A percentile compares a stretch with the other conserved stretches of the same genome.
Evolutionary conservation across 2,329 filamentous ascomycete genomes (phyloP).

Genomic region (Cercospora canescens): DNA sequence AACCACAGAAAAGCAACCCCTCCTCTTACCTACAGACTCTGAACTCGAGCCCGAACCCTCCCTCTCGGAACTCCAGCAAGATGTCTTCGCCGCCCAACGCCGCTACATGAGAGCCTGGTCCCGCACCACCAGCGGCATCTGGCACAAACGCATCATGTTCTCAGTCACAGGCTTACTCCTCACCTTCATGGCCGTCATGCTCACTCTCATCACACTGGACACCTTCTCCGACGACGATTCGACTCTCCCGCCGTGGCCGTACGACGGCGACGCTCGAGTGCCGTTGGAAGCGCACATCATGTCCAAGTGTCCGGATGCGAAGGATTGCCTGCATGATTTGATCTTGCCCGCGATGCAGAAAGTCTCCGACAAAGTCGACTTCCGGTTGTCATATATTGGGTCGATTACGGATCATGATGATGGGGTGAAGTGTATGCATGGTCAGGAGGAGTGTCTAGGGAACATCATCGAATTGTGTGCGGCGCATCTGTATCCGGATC

Average conservation of each 20-base stretch:
- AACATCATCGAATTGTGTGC: slow-evolving; percentile 95
- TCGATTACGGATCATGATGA: slow-evolving; percentile 73
- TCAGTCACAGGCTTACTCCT: slow-evolving; percentile 30
- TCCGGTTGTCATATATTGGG: slow-evolving; percentile 87
- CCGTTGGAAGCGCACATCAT: slow-evolving; percentile 94
- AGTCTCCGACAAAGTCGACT: slow-evolving; percentile 81
- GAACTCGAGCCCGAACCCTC: slow-evolving; percentile 22
- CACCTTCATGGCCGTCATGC: slow-evolving; percentile 29
- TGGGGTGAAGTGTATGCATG: slow-evolving; percentile 85
- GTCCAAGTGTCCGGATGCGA: slow-evolving; percentile 88
- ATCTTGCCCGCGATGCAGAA: slow-evolving; percentile 85
- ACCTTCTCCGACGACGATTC: slow-evolving; percentile 27
- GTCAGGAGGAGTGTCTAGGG: slow-evolving; percentile 85
- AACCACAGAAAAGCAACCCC: slow-evolving; percentile 32
- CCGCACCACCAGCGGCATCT: slow-evolving; percentile 32
- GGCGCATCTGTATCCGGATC: slow-evolving; percentile 75
- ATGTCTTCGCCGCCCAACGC: slow-evolving; percentile 34
- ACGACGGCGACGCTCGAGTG: slow-evolving; percentile 49
- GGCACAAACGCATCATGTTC: slow-evolving; percentile 35
- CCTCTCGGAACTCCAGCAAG: slow-evolving; percentile 32
- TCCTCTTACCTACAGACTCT: slow-evolving; percentile 13
- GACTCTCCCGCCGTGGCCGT: slow-evolving; percentile 16
- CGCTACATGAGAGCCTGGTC: slow-evolving; percentile 37
- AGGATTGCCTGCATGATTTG: slow-evolving; percentile 76
- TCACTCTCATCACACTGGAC: slow-evolving; percentile 28